phyloP scores from a whole-genome alignment of 108 stramenopile genomes.

The Pseudonitzschia multistriata region DNA sequence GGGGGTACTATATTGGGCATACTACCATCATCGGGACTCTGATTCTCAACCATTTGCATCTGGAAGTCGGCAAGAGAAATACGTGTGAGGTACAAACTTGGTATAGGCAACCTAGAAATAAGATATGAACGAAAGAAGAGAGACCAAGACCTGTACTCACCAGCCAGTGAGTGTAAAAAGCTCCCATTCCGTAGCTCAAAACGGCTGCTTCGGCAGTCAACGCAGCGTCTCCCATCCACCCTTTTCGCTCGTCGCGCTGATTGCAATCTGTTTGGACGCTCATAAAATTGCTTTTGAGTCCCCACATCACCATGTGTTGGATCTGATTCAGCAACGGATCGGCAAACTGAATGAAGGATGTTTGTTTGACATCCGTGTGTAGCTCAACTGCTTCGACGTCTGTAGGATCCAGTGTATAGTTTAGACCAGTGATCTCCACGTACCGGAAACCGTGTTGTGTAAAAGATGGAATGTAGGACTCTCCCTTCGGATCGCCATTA shows the following conservation, averaged over 20 bases:
- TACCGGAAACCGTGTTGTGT: constrained; percentile 39
- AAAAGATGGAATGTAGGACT: constrained; percentile 25
- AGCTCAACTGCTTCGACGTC: constrained; percentile 31
- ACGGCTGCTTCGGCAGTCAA: constrained; percentile 30
- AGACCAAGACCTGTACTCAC: neutral
- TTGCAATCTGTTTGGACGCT: constrained; percentile 33
- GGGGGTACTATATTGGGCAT: constrained; percentile 30
- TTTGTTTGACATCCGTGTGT: constrained; percentile 24
- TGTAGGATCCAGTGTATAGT: constrained; percentile 11
- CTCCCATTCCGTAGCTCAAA: constrained; percentile 32
- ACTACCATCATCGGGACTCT: constrained; percentile 16
- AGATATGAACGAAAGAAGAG: neutral
- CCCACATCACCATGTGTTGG: constrained; percentile 27
- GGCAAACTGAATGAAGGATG: constrained; percentile 19
- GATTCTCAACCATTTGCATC: constrained; percentile 27
- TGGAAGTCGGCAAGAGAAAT: neutral
- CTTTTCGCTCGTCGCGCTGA: constrained; percentile 31
- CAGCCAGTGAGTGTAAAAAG: constrained; percentile 27
- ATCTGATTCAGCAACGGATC: constrained; percentile 31
- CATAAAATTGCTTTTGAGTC: constrained; percentile 31
- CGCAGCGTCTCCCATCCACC: constrained; percentile 37
- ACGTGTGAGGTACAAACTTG: no score
- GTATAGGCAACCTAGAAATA: no score
- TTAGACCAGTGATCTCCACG: constrained; percentile 27
- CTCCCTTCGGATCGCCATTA: constrained; percentile 17